Conservation (phyloP, 2,329 filamentous ascomycete species). For the Talaromyces piceae region DNA sequence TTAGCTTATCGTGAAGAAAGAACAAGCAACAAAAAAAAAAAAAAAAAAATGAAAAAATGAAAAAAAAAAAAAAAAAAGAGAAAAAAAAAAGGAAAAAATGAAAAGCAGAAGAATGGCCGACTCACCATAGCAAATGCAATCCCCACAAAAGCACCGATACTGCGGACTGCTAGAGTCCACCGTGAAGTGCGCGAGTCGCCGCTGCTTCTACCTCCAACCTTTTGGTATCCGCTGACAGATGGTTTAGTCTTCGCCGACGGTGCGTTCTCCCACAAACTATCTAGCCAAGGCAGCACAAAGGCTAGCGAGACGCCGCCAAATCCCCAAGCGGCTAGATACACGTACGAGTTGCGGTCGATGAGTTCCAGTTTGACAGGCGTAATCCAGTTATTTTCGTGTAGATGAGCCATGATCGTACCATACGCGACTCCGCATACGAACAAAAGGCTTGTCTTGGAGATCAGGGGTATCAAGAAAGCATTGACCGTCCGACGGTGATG, state of each 20-base stretch:
- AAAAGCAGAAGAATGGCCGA: too few species aligned
- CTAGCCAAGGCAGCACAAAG: conserved; percentile 74
- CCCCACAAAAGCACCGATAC: conserved; percentile 63
- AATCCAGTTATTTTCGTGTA: conserved; percentile 62
- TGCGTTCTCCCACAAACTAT: conserved; percentile 61
- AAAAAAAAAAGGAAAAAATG: too few species aligned
- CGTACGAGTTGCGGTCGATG: conserved; percentile 50
- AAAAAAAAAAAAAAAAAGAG: too few species aligned
- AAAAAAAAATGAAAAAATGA: too few species aligned
- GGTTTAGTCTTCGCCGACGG: conserved; percentile 14
- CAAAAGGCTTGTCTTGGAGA: conserved; percentile 56
- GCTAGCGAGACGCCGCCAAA: conserved; percentile 69
- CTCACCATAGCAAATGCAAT: conserved; percentile 72
- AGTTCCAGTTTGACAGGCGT: conserved; percentile 55
- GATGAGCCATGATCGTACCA: conserved; percentile 69
- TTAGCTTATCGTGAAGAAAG: conserved; percentile 10
- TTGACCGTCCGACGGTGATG: conserved; percentile 33
- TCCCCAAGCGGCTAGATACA: conserved; percentile 76
- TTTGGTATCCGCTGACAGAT: neutral
- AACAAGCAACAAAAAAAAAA: too few species aligned
- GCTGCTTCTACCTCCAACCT: conserved; percentile 5
- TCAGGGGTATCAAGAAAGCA: conserved; percentile 45
- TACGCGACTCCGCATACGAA: conserved; percentile 77
- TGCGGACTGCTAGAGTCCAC: conserved; percentile 67
- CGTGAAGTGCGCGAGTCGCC: conserved; percentile 23